These are phyloP conservation scores for Arthroderma sp. DNA, from an alignment of 2,329 filamentous ascomycete species.

Conservation along the genomic window DNA sequence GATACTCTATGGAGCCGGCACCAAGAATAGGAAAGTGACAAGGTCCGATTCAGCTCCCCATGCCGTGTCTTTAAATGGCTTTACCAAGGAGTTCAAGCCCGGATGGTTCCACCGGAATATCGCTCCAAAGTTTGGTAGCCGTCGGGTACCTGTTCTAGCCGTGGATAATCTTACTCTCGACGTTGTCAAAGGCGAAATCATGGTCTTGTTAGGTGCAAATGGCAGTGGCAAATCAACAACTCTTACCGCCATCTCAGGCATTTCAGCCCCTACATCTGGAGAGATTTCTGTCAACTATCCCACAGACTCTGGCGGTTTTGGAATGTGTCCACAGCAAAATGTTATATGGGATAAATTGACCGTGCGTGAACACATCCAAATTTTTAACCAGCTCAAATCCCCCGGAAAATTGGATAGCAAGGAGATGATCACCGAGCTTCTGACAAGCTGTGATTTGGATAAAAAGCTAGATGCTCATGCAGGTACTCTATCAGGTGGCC, in stretches of 20 bases:
- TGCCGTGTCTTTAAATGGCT: conserved; percentile 57
- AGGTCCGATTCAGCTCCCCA: conserved; percentile 17
- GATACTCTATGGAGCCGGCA: conserved; percentile 61
- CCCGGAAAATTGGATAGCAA: conserved; percentile 42
- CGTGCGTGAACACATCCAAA: conserved; percentile 67
- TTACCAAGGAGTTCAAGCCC: conserved; percentile 67
- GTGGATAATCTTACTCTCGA: conserved; percentile 61
- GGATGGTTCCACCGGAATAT: conserved; percentile 40
- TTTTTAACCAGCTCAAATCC: conserved; percentile 74
- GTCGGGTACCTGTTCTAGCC: conserved; percentile 58
- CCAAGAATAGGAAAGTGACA: conserved; percentile 20
- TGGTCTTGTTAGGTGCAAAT: conserved; percentile 77
- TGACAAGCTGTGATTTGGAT: conserved; percentile 59
- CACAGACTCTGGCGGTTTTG: conserved; percentile 64
- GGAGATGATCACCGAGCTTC: conserved; percentile 48
- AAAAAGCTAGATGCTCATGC: conserved; percentile 60
- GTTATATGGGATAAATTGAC: conserved; percentile 85
- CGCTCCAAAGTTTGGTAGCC: conserved; percentile 32
- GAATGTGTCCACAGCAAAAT: conserved; percentile 85
- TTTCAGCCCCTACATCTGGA: conserved; percentile 63
- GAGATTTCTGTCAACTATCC: conserved; percentile 66
- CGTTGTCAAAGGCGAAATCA: conserved; percentile 65
- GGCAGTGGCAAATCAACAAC: conserved; percentile 86
- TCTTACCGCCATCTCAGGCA: conserved; percentile 72
- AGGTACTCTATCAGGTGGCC: conserved; percentile 73